These are phyloP conservation scores for Starmerella sirachaensis DNA, from an alignment of 805 yeast genomes.

Conservation along the genomic window DNA sequence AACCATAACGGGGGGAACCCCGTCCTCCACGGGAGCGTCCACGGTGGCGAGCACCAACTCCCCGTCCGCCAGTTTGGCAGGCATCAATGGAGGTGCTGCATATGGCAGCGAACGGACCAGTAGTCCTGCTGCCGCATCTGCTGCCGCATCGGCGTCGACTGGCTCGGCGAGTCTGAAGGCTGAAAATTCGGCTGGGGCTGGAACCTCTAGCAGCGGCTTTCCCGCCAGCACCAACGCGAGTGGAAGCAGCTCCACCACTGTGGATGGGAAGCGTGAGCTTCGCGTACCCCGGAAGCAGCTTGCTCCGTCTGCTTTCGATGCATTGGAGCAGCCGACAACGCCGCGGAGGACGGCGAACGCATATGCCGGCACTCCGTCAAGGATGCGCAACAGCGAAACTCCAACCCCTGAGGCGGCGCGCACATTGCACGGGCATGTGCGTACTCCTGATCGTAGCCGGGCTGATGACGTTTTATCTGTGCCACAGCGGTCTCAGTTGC, in stretches of 20 bases:
- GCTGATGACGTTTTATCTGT: conserved; percentile 5
- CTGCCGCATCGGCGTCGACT: conserved; percentile 1
- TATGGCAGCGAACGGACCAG: too few species aligned
- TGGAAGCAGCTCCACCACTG: background rate
- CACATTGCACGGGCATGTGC: too few species aligned
- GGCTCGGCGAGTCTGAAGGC: background rate
- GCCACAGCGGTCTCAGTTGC: conserved; percentile 17
- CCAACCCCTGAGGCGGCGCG: conserved; percentile 7
- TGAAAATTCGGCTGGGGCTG: background rate
- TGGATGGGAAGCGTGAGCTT: conserved; percentile 2
- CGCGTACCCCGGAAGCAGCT: conserved; percentile 17
- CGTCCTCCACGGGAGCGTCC: too few species aligned
- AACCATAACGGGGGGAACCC: background rate
- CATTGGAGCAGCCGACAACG: too few species aligned
- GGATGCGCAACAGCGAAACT: too few species aligned
- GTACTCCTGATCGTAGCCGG: too few species aligned
- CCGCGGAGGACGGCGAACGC: background rate
- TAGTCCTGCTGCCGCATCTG: too few species aligned
- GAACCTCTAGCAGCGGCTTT: background rate
- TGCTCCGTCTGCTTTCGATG: conserved; percentile 19
- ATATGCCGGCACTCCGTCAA: background rate
- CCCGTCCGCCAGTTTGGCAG: background rate
- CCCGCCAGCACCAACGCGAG: background rate
- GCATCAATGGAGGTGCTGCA: background rate
- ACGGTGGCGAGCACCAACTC: background rate